phyloP scores from a whole-genome alignment of 129 eudicot genomes.

The Solidago caesia region DNA sequence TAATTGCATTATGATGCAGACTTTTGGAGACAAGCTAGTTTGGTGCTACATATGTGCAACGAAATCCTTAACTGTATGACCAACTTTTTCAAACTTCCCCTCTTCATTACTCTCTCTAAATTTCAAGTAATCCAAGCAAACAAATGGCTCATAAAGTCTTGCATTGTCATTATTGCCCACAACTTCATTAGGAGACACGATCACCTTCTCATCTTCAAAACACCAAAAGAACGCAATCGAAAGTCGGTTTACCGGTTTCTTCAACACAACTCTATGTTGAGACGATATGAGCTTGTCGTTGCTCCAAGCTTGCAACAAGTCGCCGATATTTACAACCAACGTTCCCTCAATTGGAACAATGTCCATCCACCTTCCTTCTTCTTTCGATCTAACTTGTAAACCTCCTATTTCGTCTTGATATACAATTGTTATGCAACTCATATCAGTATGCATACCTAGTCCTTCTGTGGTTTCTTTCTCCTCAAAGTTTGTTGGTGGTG shows the following conservation, averaged over 20 bases:
- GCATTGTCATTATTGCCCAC: slow-evolving; percentile 36
- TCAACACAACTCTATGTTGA: slow-evolving; percentile 68
- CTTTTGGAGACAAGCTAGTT: not conserved
- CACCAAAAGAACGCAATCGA: slow-evolving; percentile 84
- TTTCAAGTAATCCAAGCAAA: slow-evolving; percentile 58
- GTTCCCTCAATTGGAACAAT: slow-evolving; percentile 64
- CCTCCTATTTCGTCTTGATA: slow-evolving; percentile 74
- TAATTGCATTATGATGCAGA: not conserved
- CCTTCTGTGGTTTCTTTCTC: slow-evolving; percentile 58
- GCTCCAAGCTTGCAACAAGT: slow-evolving; percentile 86
- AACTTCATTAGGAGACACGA: slow-evolving; percentile 60
- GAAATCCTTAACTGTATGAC: slow-evolving; percentile 70
- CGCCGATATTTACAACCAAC: slow-evolving; percentile 70
- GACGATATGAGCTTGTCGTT: slow-evolving; percentile 63
- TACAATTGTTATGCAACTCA: slow-evolving; percentile 76
- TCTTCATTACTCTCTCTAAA: slow-evolving; percentile 66
- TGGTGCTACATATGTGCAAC: slow-evolving; percentile 21
- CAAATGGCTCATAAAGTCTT: slow-evolving; percentile 59
- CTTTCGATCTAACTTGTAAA: slow-evolving; percentile 67
- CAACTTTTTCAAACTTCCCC: slow-evolving; percentile 77
- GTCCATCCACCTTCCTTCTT: slow-evolving; percentile 67
- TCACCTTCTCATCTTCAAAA: slow-evolving; percentile 79
- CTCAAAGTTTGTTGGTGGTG: slow-evolving; percentile 42
- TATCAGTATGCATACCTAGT: slow-evolving; percentile 80
- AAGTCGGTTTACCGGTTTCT: slow-evolving; percentile 44